Base-by-base conservation (phyloP, 2,329 filamentous ascomycete species). In the Corinectria fuckeliana region DNA sequence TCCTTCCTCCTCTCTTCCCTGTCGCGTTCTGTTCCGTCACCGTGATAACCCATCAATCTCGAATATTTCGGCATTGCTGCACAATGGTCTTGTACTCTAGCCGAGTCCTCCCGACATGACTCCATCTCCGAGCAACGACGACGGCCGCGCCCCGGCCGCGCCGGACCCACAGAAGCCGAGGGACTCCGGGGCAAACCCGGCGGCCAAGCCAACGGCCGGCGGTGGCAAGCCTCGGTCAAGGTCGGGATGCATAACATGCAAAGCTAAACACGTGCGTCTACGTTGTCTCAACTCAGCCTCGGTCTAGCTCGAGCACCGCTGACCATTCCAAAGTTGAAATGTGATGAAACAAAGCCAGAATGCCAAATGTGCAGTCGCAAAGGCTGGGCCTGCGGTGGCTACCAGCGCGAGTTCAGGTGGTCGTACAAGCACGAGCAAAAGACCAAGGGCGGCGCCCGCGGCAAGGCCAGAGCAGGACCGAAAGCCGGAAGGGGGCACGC, bases 281-380 rank as follows among this genome's bases (percentile, higher is more conserved):
- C 14, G 51, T 55, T n/a, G 2, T 14, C 14, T 10, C 10, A 13
- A 4, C 16, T 32, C 1, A 11, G 10, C 18, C 5, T 9, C 3
- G 14, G n/a, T 14, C n/a, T 10, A n/a, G n/a, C n/a, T 18, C 5
- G n/a, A 36, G n/a, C 32, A 10, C 7, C 8, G 41, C 36, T 52
- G 16, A 57, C 13, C 13, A 13, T 2, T 30, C 11, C 8, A 13
- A n/a, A 61, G 58, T 36, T 56, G 18, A 61, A 61, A 57, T 61
- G 58, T 23, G 58, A 61, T 8, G 58, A 61, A 38, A 61, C 58
- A 9, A 61, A 61, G 49, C 58, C 58, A 7, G 58, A 53, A 49
- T 61, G 58, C 26, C 48, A 38, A 16, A 42, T 61, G 18, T 61
- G 58, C 30, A 57, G 25, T 14, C 49, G 49, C 23, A 61, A 61